phyloP scores from a whole-genome alignment of 2,329 filamentous ascomycete genomes.

The Graphiopsis chlorocephala region DNA sequence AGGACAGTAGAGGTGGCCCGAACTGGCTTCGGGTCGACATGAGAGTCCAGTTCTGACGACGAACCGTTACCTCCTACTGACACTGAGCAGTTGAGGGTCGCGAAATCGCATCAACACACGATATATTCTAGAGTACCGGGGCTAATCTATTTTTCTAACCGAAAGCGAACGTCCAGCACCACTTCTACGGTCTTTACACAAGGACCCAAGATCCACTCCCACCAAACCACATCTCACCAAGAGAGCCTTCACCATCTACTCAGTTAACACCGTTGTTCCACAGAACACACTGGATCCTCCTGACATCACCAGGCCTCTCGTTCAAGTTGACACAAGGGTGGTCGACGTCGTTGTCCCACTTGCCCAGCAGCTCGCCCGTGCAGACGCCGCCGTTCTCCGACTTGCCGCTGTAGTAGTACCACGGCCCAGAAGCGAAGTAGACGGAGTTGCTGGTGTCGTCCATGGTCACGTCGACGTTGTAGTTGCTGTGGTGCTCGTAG shows the following conservation, averaged over 20 bases:
- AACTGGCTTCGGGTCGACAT: not conserved
- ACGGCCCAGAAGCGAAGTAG: not conserved
- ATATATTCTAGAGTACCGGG: not conserved
- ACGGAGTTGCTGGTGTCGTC: not conserved
- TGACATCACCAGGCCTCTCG: not conserved
- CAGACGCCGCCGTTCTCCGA: not conserved
- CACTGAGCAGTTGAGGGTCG: not conserved
- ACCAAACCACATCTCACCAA: not conserved
- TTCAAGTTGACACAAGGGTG: not conserved
- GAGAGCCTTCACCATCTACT: not conserved
- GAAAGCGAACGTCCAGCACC: not conserved
- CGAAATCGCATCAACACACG: not conserved
- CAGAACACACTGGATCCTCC: not conserved
- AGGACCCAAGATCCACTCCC: not conserved
- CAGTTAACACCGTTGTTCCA: not conserved
- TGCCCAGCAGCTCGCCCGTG: not conserved
- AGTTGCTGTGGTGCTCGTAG: not conserved
- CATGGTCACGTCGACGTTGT: not conserved
- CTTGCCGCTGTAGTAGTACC: conserved; percentile 1
- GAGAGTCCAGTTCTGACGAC: too few relatives aligned
- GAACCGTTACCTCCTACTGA: too few relatives aligned
- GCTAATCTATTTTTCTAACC: not conserved
- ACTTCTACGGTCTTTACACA: not conserved
- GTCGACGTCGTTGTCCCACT: not conserved
- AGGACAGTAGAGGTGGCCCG: not conserved